Evolutionary conservation across 148 eudicot genomes (phyloP).

Genomic region (Vaccinium macrocarpon): DNA sequence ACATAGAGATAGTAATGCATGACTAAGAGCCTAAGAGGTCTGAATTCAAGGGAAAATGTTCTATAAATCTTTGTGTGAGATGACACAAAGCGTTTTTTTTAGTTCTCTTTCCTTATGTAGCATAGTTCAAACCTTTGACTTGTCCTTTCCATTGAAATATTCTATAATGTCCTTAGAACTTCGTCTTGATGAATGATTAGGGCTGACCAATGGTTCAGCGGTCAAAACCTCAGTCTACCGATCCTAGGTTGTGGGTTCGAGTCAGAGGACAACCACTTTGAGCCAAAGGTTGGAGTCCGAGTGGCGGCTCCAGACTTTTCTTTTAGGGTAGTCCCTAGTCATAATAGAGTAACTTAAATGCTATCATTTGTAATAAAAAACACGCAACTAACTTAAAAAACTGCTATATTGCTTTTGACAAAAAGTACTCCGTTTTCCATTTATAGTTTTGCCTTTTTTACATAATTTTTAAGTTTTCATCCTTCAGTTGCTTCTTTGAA

Average conservation of each 20-base stretch:
- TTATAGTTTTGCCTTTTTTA: too few species aligned
- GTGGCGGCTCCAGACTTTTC: too few species aligned
- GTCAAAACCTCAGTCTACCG: neutral
- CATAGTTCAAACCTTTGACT: neutral
- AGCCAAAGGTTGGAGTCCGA: neutral
- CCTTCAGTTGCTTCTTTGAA: too few species aligned
- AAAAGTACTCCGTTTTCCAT: too few species aligned
- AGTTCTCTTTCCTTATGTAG: too few species aligned
- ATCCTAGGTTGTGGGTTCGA: neutral
- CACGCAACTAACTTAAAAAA: too few species aligned
- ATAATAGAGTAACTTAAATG: too few species aligned
- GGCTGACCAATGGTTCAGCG: neutral
- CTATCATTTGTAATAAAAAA: too few species aligned
- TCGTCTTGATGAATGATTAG: neutral
- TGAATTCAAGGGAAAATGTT: conserved; percentile 10
- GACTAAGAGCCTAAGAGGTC: conserved; percentile 9
- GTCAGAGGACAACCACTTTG: neutral
- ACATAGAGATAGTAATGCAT: neutral
- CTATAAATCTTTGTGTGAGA: neutral
- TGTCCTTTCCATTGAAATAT: neutral
- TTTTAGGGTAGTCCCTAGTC: too few species aligned
- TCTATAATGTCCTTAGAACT: neutral
- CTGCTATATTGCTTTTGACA: too few species aligned
- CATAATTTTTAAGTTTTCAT: too few species aligned
- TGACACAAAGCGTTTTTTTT: neutral